Base-by-base conservation (phyloP, 2,329 filamentous ascomycete species). In the Daldinia eschscholtzii region DNA sequence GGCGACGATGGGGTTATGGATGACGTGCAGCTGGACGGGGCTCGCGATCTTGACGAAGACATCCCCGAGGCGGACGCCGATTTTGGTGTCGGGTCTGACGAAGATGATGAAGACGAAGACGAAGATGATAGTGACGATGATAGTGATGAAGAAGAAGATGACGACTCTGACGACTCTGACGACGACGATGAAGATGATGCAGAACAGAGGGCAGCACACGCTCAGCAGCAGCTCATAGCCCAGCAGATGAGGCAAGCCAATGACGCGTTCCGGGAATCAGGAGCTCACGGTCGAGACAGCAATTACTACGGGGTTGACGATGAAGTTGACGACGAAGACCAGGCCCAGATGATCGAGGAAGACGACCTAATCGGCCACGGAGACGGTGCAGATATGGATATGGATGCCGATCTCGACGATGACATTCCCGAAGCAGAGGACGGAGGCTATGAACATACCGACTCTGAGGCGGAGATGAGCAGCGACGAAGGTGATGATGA, bases 371-470 rank as follows among this genome's bases (percentile, higher is more conserved):
- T 80, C 37, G 79, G 77, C 6, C 78, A 77, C 55, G 78, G 77
- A 15, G 76, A 77, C 13, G 79, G 72, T 26, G 67, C 63, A 52
- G 82, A 84, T 69, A 82, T 88, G 81, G 85, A 85, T 75, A 90
- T 91, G 87, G 89, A 87, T 57, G 88, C 85, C n/a, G 86, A 93
- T 76, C 83, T 93, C 44, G 91, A 93, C 77, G 90, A 89, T 56
- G 90, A 91, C 66, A 87, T 93, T 39, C 90, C 91, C 20, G 89
- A 92, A 67, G 89, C 85, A 9, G 87, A 88, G 74, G 83, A 82
- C 75, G 87, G 84, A 26, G 87, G 88, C 73, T 93, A 93, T 81
- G 91, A 94, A 81, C 91, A 93, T 77, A 93, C 92, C 7, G 92
- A 93, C 79, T 91, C 91, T 1, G 91, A 93, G 72, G 90, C 85